Conservation (phyloP, 495 filamentous ascomycete genomes). For the Trichoderma virens region DNA sequence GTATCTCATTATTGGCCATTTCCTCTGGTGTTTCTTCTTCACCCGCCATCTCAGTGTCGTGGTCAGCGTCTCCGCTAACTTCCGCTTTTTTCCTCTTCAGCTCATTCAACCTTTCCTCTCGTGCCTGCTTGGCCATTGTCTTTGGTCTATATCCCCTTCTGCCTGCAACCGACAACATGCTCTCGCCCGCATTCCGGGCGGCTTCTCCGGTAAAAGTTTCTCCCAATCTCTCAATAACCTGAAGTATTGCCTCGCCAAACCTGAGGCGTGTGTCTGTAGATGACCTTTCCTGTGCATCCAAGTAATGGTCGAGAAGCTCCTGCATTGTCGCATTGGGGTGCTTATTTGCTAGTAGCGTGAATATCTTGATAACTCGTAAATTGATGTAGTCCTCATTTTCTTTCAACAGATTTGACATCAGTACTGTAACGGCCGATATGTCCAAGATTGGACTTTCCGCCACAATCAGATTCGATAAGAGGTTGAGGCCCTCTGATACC, state of each 20-base stretch:
- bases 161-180: slow-evolving; percentile 59
- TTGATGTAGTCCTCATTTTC: slow-evolving; percentile 72
- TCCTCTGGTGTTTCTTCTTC: slow-evolving; percentile 39
- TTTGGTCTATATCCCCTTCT: slow-evolving; percentile 52
- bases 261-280: slow-evolving; percentile 59
- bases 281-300: slow-evolving; percentile 51
- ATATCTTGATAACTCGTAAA: slow-evolving; percentile 59
- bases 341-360: slow-evolving; percentile 53
- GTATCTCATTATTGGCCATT: slow-evolving; percentile 42
- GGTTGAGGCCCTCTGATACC: slow-evolving; percentile 67
- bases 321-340: slow-evolving; percentile 60
- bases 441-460: slow-evolving; percentile 59
- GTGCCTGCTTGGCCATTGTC: slow-evolving; percentile 41
- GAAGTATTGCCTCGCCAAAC: slow-evolving; percentile 65
- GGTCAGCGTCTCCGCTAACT: slow-evolving; percentile 43
- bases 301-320: slow-evolving; percentile 61
- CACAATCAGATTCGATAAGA: slow-evolving; percentile 57
- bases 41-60: slow-evolving; percentile 40
- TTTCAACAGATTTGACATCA: slow-evolving; percentile 58
- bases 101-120: slow-evolving; percentile 36
- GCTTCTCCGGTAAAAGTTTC: slow-evolving; percentile 52
- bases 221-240: slow-evolving; percentile 59
- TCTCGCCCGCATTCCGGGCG: slow-evolving; percentile 48
- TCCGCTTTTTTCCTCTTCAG: slow-evolving; percentile 36
- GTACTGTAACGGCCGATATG: slow-evolving; percentile 56